Evolutionary conservation across 1,284 basidiomycete species (phyloP), one percentile per base, ranked within the genome.

Genomic region (Taiwanofungus camphoratus): DNA sequence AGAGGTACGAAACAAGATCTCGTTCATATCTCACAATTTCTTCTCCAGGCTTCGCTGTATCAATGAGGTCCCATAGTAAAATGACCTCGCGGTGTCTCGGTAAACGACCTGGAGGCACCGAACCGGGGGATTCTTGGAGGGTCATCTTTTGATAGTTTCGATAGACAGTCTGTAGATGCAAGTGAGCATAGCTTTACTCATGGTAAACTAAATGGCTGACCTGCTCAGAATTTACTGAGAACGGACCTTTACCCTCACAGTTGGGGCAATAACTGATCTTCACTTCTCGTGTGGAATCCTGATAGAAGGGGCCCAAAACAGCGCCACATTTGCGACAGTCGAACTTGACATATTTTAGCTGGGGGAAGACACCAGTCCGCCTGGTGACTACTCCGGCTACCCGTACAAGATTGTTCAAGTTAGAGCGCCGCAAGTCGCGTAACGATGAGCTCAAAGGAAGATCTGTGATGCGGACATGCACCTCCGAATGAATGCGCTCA

Each of bases 131-230:
- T 64, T 99, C 96, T 61, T 99, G 95, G 33, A 99, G 68, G 3
- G 95, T 98, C 90, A 99, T 91, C 67, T 92, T 97, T 64, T 99
- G 96, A 63, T 96, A 99, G 66, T 99, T 99, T 45, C 96, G 79
- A 66, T 99, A 99, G 3, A 99, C 85, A 0, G 96, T 99, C 89
- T 99, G 61, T n/a, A 43, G 4, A 29, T 6, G 0, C 16, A 19
- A 45, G 34, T 43, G 12, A 39, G 19, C 6, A 7, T 22, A 32
- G n/a, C 31, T 26, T 19, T n/a, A n/a, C 26, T 13, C 9, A 42
- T 16, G 7, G 27, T 8, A 6, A 18, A 36, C 11, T 9, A 12
- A 19, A 42, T n/a, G 11, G 56, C 69, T 35, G 44, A 87, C 89
- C 72, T 92, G 92, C 61, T 98, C 94, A 26, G 93, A 95, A 63